A percentile compares a stretch with the other conserved stretches of the same genome.
Conservation (phyloP, 352 stramenopile genomes). For the Globisporangium yorkense region DNA sequence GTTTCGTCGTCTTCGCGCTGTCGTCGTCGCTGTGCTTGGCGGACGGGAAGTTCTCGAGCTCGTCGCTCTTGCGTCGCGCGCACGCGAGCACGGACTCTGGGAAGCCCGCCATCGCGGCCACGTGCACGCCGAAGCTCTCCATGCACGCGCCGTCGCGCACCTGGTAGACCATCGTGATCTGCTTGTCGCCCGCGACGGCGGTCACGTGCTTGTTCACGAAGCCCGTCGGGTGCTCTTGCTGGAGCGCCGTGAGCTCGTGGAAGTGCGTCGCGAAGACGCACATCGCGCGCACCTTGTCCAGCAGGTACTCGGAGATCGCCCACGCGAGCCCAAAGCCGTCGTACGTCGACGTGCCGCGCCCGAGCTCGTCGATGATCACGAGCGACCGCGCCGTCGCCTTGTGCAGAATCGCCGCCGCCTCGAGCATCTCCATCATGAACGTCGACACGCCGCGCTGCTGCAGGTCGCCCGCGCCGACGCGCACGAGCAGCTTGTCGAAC, state of each 20-base stretch:
- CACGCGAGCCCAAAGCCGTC: conserved; percentile 96
- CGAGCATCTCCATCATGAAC: conserved; percentile 99
- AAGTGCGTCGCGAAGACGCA: conserved; percentile 98
- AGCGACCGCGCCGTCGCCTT: conserved; percentile 91
- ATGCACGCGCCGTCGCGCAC: conserved; percentile 94
- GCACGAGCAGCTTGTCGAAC: conserved; percentile 95
- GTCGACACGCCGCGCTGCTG: conserved; percentile 98
- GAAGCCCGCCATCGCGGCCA: conserved; percentile 97
- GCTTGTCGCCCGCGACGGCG: conserved; percentile 73
- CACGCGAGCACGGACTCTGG: conserved; percentile 89
- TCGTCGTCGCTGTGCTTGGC: conserved; percentile 2
- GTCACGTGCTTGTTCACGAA: conserved; percentile 97
- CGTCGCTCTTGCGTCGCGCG: conserved; percentile 91
- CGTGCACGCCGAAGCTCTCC: conserved; percentile 98
- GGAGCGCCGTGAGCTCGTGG: conserved; percentile 97
- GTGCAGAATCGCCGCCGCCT: conserved; percentile 95
- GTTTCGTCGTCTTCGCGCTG: neutral
- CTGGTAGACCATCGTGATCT: conserved; percentile 91
- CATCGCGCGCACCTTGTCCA: conserved; percentile 85
- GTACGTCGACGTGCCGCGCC: conserved; percentile 97
- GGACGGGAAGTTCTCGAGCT: conserved; percentile 86
- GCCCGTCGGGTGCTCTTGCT: conserved; percentile 54
- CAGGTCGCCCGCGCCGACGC: conserved; percentile 95
- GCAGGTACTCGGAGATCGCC: conserved; percentile 97
- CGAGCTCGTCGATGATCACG: conserved; percentile 99